Percentiles rank a stretch among this genome's conserved stretches.
These are phyloP conservation scores for Rhynchospora tenuis DNA, from an alignment of 176 grass and related monocot species.

Conservation along the genomic window DNA sequence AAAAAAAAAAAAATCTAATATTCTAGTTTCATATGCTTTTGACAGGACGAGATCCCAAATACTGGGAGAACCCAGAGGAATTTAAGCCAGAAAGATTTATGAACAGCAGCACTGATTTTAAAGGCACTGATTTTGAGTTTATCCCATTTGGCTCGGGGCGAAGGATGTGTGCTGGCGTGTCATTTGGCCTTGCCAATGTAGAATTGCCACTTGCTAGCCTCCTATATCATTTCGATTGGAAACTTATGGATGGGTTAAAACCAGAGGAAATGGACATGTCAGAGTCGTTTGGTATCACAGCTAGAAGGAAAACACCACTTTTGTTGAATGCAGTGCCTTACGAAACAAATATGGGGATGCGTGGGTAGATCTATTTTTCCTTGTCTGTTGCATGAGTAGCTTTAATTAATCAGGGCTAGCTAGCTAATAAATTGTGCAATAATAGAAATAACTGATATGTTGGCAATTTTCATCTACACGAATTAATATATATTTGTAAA, in stretches of 20 bases:
- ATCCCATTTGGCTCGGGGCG: conserved; percentile 32
- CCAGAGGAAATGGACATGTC: conserved; percentile 24
- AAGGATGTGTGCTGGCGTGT: conserved; percentile 28
- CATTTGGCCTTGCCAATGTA: background rate
- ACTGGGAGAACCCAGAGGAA: conserved; percentile 14
- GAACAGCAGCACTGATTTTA: conserved; percentile 12
- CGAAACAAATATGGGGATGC: background rate
- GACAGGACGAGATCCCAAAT: conserved; percentile 21
- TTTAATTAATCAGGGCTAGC: too few relatives aligned
- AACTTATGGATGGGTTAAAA: background rate
- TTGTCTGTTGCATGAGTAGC: background rate
- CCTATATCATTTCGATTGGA: conserved; percentile 34
- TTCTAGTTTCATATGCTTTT: background rate
- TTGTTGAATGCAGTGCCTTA: background rate
- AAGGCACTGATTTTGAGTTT: conserved; percentile 19
- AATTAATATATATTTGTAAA: background rate
- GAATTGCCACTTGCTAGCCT: conserved; percentile 28
- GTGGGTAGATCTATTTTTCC: background rate
- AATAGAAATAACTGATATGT: background rate
- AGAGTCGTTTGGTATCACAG: conserved; percentile 1
- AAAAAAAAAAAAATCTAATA: background rate
- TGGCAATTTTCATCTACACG: too few relatives aligned
- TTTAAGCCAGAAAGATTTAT: conserved; percentile 36
- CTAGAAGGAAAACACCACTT: conserved; percentile 3
- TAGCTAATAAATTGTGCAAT: background rate